Conservation (phyloP, 495 filamentous ascomycete species). For the Hypoxylon intermedium region DNA sequence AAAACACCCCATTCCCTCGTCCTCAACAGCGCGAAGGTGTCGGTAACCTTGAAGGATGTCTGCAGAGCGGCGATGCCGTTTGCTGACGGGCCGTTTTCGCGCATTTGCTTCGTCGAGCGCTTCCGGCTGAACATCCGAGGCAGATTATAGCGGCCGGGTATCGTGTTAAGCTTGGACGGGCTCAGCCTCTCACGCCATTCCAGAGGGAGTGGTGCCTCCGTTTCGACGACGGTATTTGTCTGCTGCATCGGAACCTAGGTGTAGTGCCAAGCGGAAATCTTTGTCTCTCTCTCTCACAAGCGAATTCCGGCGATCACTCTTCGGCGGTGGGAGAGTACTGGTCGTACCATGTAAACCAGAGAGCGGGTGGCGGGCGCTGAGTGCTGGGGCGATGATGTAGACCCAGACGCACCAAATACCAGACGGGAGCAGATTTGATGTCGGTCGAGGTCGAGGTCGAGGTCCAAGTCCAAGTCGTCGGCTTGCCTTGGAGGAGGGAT, state of each 20-base stretch:
- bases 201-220: slow-evolving; percentile 30
- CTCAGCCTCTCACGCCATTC: slow-evolving; percentile 39
- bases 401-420: slow-evolving; percentile 1
- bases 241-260: slow-evolving; percentile 31
- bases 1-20: slow-evolving; percentile 82
- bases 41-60: slow-evolving; percentile 78
- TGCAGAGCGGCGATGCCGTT: slow-evolving; percentile 70
- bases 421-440: slow-evolving; percentile 1
- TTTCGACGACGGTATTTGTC: slow-evolving; percentile 33
- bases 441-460: slow-evolving; percentile 5
- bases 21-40: slow-evolving; percentile 74
- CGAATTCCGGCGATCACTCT: too few relatives aligned
- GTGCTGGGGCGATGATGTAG: background rate
- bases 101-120: slow-evolving; percentile 13
- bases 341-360: slow-evolving; percentile 15
- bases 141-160: slow-evolving; percentile 34
- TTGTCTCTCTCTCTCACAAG: too few relatives aligned
- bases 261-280: background rate
- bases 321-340: background rate
- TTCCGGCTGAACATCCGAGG: slow-evolving; percentile 26
- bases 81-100: slow-evolving; percentile 11
- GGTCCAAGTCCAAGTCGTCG: slow-evolving; percentile 3
- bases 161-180: slow-evolving; percentile 30
- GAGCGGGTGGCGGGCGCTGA: slow-evolving; percentile 5
- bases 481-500: slow-evolving; percentile 24